Base-by-base conservation (phyloP, 768 basidiomycete species). In the Polyporus arcularius region DNA sequence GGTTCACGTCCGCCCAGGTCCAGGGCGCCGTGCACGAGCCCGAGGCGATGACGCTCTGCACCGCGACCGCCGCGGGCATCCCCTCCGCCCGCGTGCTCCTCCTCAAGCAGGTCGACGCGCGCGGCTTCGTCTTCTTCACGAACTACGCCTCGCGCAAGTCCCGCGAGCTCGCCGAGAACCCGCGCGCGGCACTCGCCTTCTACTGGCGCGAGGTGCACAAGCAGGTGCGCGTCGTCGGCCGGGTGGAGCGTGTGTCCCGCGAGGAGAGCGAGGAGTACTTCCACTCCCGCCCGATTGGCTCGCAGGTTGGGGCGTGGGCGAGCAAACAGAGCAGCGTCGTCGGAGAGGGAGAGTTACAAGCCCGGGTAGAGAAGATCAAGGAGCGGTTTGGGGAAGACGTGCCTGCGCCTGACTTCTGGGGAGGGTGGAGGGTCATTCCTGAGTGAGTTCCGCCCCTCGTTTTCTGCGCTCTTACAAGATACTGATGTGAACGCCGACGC, bases 111-210 rank as follows among this genome's bases (percentile, higher is more conserved):
- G 85, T 93, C 68, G 97, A 98, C 78, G 70, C 80, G 32, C 85
- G 80, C 56, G 97, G 97, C 53, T 98, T 98, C 78, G 85, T 96
- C 58, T 97, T 98, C 78, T 99, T 84, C 82, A 98, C 96, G 35
- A 99, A 99, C 76, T 98, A 98, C 78, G 84, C 86, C 42, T 96
- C 94, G 11, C 85, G 96, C 65, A 99, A 98, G 76, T 94, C 93
- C 3, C 71, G 75, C 43, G 97, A 98, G 72, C 81, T 98, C 31
- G 58, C 74, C 6, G 81, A 77, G 41, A 95, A 95, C 70, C 92
- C 92, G 0, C 78, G 87, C 71, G 94, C 90, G 4, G 86, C 92
- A 1, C 77, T 96, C 18, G 87, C 88, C 10, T 92, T 98, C 69
- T 97, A 96, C 78, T 98, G 96, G 97, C 76, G 85, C 53, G 94